Evolutionary conservation across 192 early-diverging fungal species (phyloP).

Genomic region (Coemansia guatemalensis): DNA sequence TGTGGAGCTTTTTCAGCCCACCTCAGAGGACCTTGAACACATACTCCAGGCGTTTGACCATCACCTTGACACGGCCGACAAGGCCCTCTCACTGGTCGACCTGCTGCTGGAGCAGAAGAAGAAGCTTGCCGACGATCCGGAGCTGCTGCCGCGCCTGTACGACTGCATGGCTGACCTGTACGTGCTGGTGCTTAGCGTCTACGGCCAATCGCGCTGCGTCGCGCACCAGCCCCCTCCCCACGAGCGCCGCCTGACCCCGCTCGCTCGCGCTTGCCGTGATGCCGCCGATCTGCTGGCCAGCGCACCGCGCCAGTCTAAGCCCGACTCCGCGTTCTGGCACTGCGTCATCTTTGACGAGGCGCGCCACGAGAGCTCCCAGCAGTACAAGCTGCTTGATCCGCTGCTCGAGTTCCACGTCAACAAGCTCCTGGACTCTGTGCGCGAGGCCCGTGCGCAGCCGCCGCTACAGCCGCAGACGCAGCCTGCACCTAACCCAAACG

Average conservation of each 20-base stretch:
- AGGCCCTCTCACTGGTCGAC: slow-evolving; percentile 21
- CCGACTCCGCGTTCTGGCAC: slow-evolving; percentile 38
- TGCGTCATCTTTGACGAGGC: slow-evolving; percentile 37
- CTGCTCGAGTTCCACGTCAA: slow-evolving; percentile 48
- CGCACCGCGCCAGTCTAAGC: not conserved
- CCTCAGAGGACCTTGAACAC: slow-evolving; percentile 6
- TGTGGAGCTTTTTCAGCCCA: not conserved
- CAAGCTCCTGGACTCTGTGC: slow-evolving; percentile 44
- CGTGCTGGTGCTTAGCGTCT: slow-evolving; percentile 25
- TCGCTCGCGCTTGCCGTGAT: not conserved
- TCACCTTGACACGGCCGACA: slow-evolving; percentile 27
- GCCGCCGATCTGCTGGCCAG: not conserved
- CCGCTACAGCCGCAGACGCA: slow-evolving; percentile 1
- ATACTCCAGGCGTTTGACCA: slow-evolving; percentile 7
- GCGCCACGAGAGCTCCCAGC: slow-evolving; percentile 45
- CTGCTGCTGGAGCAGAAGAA: slow-evolving; percentile 36
- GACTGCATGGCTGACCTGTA: slow-evolving; percentile 39
- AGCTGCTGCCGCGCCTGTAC: slow-evolving; percentile 15
- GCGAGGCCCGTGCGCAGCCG: slow-evolving; percentile 22
- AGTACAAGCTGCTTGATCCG: slow-evolving; percentile 53
- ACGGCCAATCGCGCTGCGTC: slow-evolving; percentile 23
- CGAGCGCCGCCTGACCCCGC: not conserved
- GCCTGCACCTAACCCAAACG: not conserved
- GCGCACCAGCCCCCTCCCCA: not conserved
- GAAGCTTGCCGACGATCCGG: slow-evolving; percentile 20